A percentile compares a stretch with the other conserved stretches of the same genome.
Evolutionary conservation across 148 eudicot species (phyloP).

Genomic region (Fallopia convolvulus): DNA sequence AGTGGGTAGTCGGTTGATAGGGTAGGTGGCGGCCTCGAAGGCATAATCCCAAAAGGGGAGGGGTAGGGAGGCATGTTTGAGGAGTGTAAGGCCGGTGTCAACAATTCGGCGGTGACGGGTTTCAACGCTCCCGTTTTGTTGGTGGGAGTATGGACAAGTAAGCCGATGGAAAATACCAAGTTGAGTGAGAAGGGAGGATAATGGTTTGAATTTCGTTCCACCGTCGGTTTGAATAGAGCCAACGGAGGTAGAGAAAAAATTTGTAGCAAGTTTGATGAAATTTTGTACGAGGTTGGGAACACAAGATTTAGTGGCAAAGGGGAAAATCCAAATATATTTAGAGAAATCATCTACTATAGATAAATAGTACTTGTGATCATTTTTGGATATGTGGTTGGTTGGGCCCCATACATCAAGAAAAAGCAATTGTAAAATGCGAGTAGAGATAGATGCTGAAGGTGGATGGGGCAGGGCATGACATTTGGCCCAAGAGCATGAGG

Average conservation of each 20-base stretch:
- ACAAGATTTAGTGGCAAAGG: background rate
- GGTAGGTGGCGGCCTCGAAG: background rate
- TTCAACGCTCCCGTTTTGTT: background rate
- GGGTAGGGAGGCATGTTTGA: background rate
- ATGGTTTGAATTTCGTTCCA: background rate
- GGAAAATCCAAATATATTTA: background rate
- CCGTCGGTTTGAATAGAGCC: background rate
- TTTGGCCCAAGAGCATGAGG: background rate
- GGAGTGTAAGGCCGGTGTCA: background rate
- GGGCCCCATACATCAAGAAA: slow-evolving; percentile 1
- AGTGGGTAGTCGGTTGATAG: background rate
- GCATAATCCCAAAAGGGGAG: background rate
- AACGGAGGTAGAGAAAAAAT: background rate
- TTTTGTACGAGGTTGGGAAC: background rate
- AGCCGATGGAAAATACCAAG: background rate
- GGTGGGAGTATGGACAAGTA: background rate
- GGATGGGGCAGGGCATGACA: background rate
- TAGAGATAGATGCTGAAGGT: too few species aligned
- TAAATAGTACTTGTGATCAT: background rate
- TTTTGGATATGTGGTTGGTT: background rate
- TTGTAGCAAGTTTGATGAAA: background rate
- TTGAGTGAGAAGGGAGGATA: background rate
- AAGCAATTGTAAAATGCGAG: background rate
- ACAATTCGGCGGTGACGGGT: background rate
- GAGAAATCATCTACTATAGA: background rate